Evolutionary conservation across 768 basidiomycete species (phyloP).

Genomic region (Tricholoma terreum): DNA sequence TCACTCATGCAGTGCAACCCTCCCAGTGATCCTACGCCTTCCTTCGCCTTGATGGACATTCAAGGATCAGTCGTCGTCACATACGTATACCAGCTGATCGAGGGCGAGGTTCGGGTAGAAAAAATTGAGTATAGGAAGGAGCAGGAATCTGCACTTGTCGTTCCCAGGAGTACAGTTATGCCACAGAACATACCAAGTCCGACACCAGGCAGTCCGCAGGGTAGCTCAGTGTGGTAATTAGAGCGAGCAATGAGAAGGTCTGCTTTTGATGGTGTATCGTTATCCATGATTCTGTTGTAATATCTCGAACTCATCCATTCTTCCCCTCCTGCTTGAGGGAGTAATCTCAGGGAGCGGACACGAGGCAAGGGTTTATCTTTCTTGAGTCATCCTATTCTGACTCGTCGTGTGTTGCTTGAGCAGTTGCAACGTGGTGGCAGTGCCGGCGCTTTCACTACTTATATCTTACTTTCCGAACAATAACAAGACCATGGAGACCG

Average conservation of each 20-base stretch:
- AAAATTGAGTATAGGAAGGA: constrained; percentile 85
- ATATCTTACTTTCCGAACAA: not conserved
- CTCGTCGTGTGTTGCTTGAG: no score
- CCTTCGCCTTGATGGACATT: constrained; percentile 96
- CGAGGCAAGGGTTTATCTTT: not conserved
- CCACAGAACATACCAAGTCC: constrained; percentile 52
- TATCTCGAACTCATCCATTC: not conserved
- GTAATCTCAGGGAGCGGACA: not conserved
- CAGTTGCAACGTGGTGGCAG: not conserved
- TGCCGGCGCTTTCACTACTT: not conserved
- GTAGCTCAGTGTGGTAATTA: constrained; percentile 15
- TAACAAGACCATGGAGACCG: not conserved
- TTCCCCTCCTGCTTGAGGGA: not conserved
- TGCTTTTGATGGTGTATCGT: not conserved
- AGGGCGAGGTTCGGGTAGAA: constrained; percentile 90
- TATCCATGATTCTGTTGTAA: not conserved
- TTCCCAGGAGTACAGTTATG: constrained; percentile 42
- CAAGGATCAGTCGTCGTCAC: constrained; percentile 97
- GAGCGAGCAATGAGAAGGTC: not conserved
- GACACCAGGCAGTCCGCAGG: constrained; percentile 19
- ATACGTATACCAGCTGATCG: constrained; percentile 93
- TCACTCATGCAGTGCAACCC: constrained; percentile 3
- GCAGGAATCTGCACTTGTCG: constrained; percentile 32
- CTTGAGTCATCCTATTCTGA: not conserved
- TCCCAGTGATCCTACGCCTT: constrained; percentile 82